Base-by-base conservation (phyloP, 768 basidiomycete species). In the Russula virescens region DNA sequence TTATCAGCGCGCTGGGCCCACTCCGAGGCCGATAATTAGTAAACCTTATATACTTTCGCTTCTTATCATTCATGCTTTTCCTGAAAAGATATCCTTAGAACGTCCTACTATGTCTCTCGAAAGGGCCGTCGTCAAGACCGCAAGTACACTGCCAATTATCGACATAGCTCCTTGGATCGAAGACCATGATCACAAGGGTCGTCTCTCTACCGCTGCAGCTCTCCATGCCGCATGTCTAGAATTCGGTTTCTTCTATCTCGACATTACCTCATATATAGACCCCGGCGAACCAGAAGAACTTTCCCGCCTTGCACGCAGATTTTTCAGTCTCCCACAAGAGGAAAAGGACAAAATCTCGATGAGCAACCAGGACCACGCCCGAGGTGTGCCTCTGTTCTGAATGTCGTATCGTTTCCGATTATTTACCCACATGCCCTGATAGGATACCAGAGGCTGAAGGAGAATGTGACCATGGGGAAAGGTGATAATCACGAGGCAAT, bases 161-260 rank as follows among this genome's bases (percentile, higher is more conserved):
- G 79, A 81, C 69, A 84, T 93, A 51, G 75, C 82, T 3, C 87
- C 91, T 0, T 89, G 85, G 69, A 74, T 88, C 45, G 71, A 74
- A 46, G 63, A 71, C 14, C 73, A 74, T 54, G 71, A 73, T 5
- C 61, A 69, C 4, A 74, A 75, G 34, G 77, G 78, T 25, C 79
- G 82, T 48, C 72, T 75, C 16, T 75, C 79, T 5, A 76, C 79
- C 1, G 73, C 75, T 1, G 78, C 79, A 13, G 82, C 84, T 0
- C 74, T 95, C 19, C 92, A 93, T 68, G 70, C 74, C 0, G 91
- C 91, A 9, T 91, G 91, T 68, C 69, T 88, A 23, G 77, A 88
- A 58, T 91, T 83, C 59, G 94, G 94, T 0, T 96, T 96, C 80
- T 94, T 96, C 76, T 96, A 95, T 73, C 78, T 94, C 50, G 82